Evolutionary conservation across 441 rosid species (phyloP).

Genomic region (Pelargonium fulgidum): DNA sequence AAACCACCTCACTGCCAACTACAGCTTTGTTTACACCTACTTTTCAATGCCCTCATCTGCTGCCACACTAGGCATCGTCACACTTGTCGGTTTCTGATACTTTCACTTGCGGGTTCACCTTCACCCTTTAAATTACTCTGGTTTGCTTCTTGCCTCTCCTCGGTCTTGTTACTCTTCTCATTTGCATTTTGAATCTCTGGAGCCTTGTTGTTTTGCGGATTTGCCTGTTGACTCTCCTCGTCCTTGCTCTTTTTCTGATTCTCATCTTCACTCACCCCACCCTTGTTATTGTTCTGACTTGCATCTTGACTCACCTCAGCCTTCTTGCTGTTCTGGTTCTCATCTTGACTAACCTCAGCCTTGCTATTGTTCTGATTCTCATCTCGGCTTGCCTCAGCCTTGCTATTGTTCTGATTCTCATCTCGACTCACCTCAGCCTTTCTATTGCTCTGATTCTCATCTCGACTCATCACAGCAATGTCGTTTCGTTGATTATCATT

Average conservation of each 20-base stretch:
- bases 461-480: no score
- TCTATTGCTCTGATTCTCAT: not conserved
- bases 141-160: not conserved
- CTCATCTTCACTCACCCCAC: constrained; percentile 17
- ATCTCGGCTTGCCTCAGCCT: not conserved
- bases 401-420: not conserved
- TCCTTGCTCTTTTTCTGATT: constrained; percentile 19
- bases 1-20: constrained; percentile 19
- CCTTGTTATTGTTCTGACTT: constrained; percentile 6
- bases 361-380: constrained; percentile 5
- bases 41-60: constrained; percentile 22
- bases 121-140: constrained; percentile 15
- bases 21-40: constrained; percentile 24
- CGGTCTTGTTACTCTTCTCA: not conserved
- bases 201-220: not conserved
- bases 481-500: not conserved
- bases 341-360: constrained; percentile 26
- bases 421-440: no score
- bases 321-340: not conserved
- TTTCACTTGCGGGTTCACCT: constrained; percentile 21
- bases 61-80: constrained; percentile 1
- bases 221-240: constrained; percentile 4
- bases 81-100: constrained; percentile 3
- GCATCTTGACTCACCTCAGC: not conserved
- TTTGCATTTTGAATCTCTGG: not conserved